phyloP scores from a whole-genome alignment of 2,329 filamentous ascomycete genomes.

The Coniochaeta sp. region DNA sequence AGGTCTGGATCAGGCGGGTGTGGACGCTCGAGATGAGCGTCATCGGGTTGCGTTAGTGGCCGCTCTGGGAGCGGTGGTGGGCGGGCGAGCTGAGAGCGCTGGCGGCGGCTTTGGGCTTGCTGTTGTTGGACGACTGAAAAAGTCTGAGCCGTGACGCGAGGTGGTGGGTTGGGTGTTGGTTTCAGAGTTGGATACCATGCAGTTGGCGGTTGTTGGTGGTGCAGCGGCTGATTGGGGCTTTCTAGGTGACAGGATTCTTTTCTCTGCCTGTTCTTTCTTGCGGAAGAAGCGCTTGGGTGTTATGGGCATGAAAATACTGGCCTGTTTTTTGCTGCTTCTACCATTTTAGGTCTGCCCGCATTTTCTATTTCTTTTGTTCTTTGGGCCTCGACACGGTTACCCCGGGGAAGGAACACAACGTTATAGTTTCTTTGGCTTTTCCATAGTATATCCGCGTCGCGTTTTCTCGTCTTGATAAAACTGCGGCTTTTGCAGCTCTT shows the following conservation, averaged over 20 bases:
- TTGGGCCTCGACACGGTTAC: neutral
- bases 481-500: neutral
- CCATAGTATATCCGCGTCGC: neutral
- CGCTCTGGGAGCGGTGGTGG: neutral
- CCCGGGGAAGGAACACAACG: neutral
- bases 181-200: too few relatives aligned
- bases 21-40: slow-evolving; percentile 99
- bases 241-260: neutral
- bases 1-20: slow-evolving; percentile 96
- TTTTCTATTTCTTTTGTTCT: neutral
- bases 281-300: neutral
- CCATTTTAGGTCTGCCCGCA: neutral
- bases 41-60: slow-evolving; percentile 65
- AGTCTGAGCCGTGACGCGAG: too few relatives aligned
- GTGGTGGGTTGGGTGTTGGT: neutral
- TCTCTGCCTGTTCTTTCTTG: neutral
- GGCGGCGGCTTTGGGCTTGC: too few relatives aligned
- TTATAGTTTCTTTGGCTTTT: neutral
- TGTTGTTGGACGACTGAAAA: too few relatives aligned
- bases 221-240: too few relatives aligned
- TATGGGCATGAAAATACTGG: neutral
- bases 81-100: neutral
- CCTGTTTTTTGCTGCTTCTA: neutral
- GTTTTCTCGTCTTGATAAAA: neutral
- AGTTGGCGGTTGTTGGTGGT: too few relatives aligned